These are phyloP conservation scores for Bryum argenteum DNA, from an alignment of 225 moss, liverwort and hornwort genomes.

Conservation along the genomic window DNA sequence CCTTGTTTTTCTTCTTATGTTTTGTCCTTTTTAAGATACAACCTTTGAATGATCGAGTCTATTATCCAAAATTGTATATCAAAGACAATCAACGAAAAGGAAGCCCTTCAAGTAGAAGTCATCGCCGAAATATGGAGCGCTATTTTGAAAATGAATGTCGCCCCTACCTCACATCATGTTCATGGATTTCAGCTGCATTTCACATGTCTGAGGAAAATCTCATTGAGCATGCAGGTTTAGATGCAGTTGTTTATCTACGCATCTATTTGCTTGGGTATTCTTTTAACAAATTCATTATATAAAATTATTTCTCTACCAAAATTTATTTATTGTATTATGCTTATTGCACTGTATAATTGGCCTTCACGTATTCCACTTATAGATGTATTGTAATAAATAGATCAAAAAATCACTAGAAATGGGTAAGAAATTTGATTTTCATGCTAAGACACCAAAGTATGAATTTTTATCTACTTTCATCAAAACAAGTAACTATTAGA, in stretches of 20 bases:
- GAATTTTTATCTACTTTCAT: no score
- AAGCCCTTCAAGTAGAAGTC: slow-evolving; percentile 40
- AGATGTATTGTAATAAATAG: background rate
- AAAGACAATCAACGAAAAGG: slow-evolving; percentile 59
- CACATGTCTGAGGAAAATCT: slow-evolving; percentile 66
- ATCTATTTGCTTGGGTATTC: slow-evolving; percentile 74
- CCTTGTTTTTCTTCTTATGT: slow-evolving; percentile 49
- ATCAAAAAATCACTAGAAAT: background rate
- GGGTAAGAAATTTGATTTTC: no score
- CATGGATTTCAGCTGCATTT: slow-evolving; percentile 60
- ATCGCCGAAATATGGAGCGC: slow-evolving; percentile 27
- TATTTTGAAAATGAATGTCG: slow-evolving; percentile 59
- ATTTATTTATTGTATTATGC: background rate
- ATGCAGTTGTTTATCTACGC: slow-evolving; percentile 68
- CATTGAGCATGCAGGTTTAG: slow-evolving; percentile 81
- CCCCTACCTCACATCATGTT: slow-evolving; percentile 53
- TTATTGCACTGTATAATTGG: background rate
- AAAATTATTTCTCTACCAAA: background rate
- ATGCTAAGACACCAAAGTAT: no score
- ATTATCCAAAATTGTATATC: slow-evolving; percentile 70
- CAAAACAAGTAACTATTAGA: no score
- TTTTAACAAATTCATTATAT: background rate
- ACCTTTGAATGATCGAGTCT: slow-evolving; percentile 77
- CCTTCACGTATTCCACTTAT: background rate
- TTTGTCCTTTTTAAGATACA: slow-evolving; percentile 68